A percentile compares a stretch with the other conserved stretches of the same genome.
These are phyloP conservation scores for Sugiyamaella paludigena DNA, from an alignment of 1,139 yeast genomes.

Conservation along the genomic window DNA sequence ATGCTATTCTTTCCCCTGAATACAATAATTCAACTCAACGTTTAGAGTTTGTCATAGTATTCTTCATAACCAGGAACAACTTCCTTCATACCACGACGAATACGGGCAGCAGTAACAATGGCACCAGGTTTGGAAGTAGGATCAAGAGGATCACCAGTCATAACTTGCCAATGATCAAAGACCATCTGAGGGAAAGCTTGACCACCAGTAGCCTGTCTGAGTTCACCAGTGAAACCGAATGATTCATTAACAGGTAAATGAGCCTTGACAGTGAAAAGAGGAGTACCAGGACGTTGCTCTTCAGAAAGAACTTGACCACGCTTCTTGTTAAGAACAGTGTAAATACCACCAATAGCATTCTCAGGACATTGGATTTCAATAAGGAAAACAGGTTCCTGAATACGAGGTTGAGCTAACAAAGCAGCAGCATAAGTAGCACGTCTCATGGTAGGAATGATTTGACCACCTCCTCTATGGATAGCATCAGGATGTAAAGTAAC, in stretches of 20 bases:
- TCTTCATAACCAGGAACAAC: slow-evolving; percentile 99
- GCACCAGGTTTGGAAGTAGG: slow-evolving; percentile 92
- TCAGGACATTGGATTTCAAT: slow-evolving; percentile 99
- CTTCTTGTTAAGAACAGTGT: slow-evolving; percentile 99
- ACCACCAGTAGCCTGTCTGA: slow-evolving; percentile 99
- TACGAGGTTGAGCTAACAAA: slow-evolving; percentile 97
- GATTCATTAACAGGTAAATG: slow-evolving; percentile 99
- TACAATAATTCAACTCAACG: slow-evolving; percentile 4
- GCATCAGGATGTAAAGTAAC: slow-evolving; percentile 99
- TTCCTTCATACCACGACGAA: slow-evolving; percentile 97
- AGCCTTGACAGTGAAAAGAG: slow-evolving; percentile 98
- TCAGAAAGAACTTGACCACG: slow-evolving; percentile 99
- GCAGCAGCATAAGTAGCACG: slow-evolving; percentile 98
- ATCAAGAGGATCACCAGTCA: slow-evolving; percentile 92
- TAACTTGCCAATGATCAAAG: slow-evolving; percentile 96
- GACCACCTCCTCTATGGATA: slow-evolving; percentile 99
- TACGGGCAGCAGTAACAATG: slow-evolving; percentile 86
- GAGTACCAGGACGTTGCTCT: slow-evolving; percentile 99
- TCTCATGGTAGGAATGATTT: slow-evolving; percentile 99
- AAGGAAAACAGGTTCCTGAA: slow-evolving; percentile 99
- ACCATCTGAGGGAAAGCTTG: slow-evolving; percentile 99
- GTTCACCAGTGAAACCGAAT: slow-evolving; percentile 99
- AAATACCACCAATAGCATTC: slow-evolving; percentile 99
- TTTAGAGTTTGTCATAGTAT: slow-evolving; percentile 98
- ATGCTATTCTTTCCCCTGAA: no score